phyloP scores from a whole-genome alignment of 2,329 filamentous ascomycete genomes.

The Aureobasidium namibiae region DNA sequence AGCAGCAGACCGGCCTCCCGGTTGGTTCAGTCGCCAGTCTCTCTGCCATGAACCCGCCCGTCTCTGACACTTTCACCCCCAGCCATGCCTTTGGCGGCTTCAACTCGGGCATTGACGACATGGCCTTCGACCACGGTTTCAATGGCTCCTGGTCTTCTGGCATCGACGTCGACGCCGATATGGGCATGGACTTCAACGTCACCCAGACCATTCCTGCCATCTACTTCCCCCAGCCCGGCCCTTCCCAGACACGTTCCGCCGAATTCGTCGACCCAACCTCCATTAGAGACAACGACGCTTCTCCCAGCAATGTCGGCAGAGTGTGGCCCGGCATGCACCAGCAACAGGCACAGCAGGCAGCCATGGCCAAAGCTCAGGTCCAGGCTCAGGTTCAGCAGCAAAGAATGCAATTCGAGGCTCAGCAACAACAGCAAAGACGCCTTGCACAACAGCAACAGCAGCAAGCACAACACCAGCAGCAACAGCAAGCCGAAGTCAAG shows the following conservation, averaged over 20 bases:
- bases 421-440: conserved; percentile 25
- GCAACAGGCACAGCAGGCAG: conserved; percentile 60
- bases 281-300: conserved; percentile 55
- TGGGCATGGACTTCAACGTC: conserved; percentile 55
- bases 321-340: conserved; percentile 93
- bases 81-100: conserved; percentile 56
- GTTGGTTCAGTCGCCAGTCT: conserved; percentile 75
- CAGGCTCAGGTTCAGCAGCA: conserved; percentile 39
- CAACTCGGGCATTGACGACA: conserved; percentile 58
- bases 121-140: conserved; percentile 50
- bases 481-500: conserved; percentile 34
- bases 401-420: conserved; percentile 22
- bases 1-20: conserved; percentile 89
- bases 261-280: conserved; percentile 67
- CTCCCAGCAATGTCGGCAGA: conserved; percentile 51
- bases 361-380: conserved; percentile 49
- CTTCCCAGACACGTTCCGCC: conserved; percentile 24
- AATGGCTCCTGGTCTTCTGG: conserved; percentile 49
- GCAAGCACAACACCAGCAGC: conserved; percentile 23
- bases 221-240: conserved; percentile 49
- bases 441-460: conserved; percentile 24
- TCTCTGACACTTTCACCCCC: conserved; percentile 33
- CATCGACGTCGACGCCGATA: conserved; percentile 47
- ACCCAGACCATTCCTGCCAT: conserved; percentile 48
- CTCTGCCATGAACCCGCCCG: conserved; percentile 57